A percentile compares a stretch with the other conserved stretches of the same genome.
These are phyloP conservation scores for Dictyostelium intermedium DNA, from an alignment of 78 protist species.

Conservation along the genomic window DNA sequence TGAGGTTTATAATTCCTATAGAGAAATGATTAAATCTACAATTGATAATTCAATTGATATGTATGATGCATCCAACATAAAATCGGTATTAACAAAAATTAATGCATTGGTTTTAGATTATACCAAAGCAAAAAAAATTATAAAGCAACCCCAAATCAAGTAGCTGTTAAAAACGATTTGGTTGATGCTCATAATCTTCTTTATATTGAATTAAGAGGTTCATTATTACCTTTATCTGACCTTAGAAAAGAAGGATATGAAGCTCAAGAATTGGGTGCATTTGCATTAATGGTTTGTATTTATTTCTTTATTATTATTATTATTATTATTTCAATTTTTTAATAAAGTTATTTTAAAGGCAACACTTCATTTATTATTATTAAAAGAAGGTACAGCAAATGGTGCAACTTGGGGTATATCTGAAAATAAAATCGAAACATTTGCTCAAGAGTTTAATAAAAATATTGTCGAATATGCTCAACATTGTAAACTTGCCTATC, in stretches of 20 bases:
- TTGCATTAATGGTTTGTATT: not conserved
- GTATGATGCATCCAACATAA: not conserved
- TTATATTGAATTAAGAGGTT: not conserved
- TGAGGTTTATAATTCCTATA: not conserved
- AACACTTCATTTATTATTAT: not conserved
- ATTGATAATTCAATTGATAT: not conserved
- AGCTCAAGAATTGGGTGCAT: not conserved
- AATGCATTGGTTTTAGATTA: not conserved
- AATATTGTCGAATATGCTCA: not conserved
- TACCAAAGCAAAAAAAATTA: no score
- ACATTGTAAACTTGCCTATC: not conserved
- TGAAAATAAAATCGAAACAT: not conserved
- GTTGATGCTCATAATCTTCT: not conserved
- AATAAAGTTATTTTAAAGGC: not conserved
- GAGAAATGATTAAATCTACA: not conserved
- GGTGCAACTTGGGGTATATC: not conserved
- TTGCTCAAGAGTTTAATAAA: not conserved
- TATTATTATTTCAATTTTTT: no score
- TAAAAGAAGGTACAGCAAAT: not conserved
- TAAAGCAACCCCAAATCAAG: not conserved
- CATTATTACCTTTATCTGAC: not conserved
- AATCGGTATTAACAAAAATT: not conserved
- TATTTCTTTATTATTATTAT: no score
- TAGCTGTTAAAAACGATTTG: not conserved
- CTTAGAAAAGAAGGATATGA: not conserved